Percentiles rank a stretch among this genome's conserved stretches.
Evolutionary conservation across 768 basidiomycete genomes (phyloP).

Genomic region (Astraeus odoratus): DNA sequence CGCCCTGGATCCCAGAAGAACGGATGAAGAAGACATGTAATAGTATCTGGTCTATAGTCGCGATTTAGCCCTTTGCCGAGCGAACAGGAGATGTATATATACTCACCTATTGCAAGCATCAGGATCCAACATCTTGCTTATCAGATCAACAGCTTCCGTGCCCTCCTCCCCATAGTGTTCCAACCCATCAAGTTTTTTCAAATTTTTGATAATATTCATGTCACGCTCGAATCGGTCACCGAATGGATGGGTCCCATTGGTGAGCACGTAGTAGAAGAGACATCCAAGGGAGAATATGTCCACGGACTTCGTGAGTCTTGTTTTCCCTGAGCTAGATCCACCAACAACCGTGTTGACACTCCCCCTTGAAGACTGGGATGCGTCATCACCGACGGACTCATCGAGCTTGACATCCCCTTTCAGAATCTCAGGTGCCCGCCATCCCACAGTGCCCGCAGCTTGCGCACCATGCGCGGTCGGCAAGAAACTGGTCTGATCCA

Average conservation of each 20-base stretch:
- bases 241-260: constrained; percentile 88
- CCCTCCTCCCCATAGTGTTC: constrained; percentile 90
- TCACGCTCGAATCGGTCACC: constrained; percentile 92
- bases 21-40: constrained; percentile 82
- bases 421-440: constrained; percentile 96
- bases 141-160: constrained; percentile 80
- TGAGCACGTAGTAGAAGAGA: constrained; percentile 88
- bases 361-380: constrained; percentile 60
- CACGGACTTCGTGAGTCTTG: constrained; percentile 86
- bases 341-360: constrained; percentile 47
- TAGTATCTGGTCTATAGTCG: constrained; percentile 70
- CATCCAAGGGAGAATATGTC: constrained; percentile 97
- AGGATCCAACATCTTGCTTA: constrained; percentile 69
- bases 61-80: not conserved
- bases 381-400: constrained; percentile 57
- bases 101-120: constrained; percentile 70
- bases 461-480: constrained; percentile 87
- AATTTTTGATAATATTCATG: constrained; percentile 84
- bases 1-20: constrained; percentile 94
- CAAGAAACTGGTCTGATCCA: constrained; percentile 94
- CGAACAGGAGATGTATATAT: constrained; percentile 5
- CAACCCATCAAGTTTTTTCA: constrained; percentile 62
- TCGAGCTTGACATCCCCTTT: constrained; percentile 91
- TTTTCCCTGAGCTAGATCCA: constrained; percentile 34
- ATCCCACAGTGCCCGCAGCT: constrained; percentile 91